Evolutionary conservation across 2,329 filamentous ascomycete species (phyloP).

Genomic region (Saccharata proteae): DNA sequence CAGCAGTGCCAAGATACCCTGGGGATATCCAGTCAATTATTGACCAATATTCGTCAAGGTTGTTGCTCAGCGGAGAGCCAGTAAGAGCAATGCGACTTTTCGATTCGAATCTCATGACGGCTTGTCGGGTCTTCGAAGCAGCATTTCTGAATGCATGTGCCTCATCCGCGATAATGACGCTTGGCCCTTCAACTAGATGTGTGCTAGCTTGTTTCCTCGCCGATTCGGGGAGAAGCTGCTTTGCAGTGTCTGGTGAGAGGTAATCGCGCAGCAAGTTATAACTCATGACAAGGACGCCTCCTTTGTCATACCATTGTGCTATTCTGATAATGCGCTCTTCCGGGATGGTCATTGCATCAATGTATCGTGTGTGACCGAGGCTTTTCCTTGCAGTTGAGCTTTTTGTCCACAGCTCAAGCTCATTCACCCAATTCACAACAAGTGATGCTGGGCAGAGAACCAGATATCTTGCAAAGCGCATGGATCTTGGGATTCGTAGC

Average conservation of each 20-base stretch:
- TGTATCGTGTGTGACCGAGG: slow-evolving; percentile 44
- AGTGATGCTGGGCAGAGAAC: slow-evolving; percentile 65
- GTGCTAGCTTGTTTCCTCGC: slow-evolving; percentile 13
- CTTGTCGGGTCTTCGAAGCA: slow-evolving; percentile 37
- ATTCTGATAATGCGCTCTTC: slow-evolving; percentile 36
- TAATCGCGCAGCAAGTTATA: slow-evolving; percentile 57
- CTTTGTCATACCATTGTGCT: slow-evolving; percentile 46
- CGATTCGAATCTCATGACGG: slow-evolving; percentile 50
- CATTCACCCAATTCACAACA: slow-evolving; percentile 72
- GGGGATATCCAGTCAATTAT: slow-evolving; percentile 83
- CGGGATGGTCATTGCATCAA: slow-evolving; percentile 34
- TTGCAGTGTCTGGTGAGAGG: slow-evolving; percentile 19
- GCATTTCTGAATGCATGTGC: slow-evolving; percentile 68
- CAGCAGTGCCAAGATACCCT: slow-evolving; percentile 56
- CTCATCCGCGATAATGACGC: slow-evolving; percentile 73
- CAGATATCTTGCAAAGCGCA: no score
- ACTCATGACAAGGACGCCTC: slow-evolving; percentile 66
- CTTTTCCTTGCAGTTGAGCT: slow-evolving; percentile 17
- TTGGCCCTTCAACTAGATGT: slow-evolving; percentile 46
- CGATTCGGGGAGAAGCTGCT: slow-evolving; percentile 7
- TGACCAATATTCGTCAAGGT: slow-evolving; percentile 70
- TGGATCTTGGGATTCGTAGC: slow-evolving; percentile 40
- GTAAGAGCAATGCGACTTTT: slow-evolving; percentile 69
- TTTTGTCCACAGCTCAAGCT: slow-evolving; percentile 56
- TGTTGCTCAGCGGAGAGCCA: slow-evolving; percentile 76